A percentile compares a stretch with the other conserved stretches of the same genome.
These are phyloP conservation scores for Laburnicola sp. DNA, from an alignment of 2,329 filamentous ascomycete genomes.

Conservation along the genomic window DNA sequence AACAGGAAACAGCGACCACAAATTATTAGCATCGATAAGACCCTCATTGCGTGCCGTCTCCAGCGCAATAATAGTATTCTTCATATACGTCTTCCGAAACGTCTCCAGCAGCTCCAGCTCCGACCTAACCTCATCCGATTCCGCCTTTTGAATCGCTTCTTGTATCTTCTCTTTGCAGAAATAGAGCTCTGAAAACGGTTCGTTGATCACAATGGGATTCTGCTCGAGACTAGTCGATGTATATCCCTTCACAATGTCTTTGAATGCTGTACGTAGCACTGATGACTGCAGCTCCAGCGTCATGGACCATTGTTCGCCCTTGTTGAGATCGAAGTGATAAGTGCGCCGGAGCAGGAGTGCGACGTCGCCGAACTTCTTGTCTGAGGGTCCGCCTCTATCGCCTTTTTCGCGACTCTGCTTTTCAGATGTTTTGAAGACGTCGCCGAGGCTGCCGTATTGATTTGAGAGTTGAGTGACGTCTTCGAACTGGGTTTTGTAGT, in stretches of 20 bases:
- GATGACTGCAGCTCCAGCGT: background rate
- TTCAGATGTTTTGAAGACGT: constrained; percentile 1
- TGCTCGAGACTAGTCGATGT: constrained; percentile 1
- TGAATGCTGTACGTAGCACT: background rate
- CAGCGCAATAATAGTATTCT: background rate
- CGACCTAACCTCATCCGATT: background rate
- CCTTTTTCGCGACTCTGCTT: constrained; percentile 2
- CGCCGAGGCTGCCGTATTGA: background rate
- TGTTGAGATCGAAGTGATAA: constrained; percentile 3
- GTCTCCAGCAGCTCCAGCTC: background rate
- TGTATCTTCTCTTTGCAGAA: constrained; percentile 1
- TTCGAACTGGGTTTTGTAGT: constrained; percentile 1
- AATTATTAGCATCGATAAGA: background rate
- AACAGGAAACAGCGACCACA: constrained; percentile 3
- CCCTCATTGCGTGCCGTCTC: background rate
- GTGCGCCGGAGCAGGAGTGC: background rate
- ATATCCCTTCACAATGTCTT: background rate
- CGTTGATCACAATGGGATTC: constrained; percentile 1
- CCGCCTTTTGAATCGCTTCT: background rate
- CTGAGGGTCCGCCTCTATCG: background rate
- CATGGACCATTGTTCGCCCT: constrained; percentile 3
- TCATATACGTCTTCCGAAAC: constrained; percentile 3
- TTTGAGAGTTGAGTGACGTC: constrained; percentile 3
- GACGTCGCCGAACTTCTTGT: constrained; percentile 2
- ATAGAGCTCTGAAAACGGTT: constrained; percentile 1